Evolutionary conservation across 257 asterid species (phyloP).

Genomic region (Solanum etuberosum): DNA sequence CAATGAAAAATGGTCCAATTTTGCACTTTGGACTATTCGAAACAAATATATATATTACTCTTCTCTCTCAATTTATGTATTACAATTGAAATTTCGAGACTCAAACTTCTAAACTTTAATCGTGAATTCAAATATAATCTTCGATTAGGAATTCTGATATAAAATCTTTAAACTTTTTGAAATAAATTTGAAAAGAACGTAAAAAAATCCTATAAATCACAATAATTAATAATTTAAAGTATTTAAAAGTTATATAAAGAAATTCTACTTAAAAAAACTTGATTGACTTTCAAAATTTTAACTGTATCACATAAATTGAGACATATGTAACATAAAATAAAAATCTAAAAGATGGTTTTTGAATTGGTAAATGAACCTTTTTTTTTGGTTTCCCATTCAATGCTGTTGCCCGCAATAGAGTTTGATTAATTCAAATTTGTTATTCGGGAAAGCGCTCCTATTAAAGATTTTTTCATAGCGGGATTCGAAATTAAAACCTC

Average conservation of each 20-base stretch:
- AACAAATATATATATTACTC: not conserved
- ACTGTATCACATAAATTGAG: not conserved
- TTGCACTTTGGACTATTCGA: not conserved
- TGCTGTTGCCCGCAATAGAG: fast-evolving
- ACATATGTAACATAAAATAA: not conserved
- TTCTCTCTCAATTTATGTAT: not conserved
- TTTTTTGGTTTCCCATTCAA: too few species aligned
- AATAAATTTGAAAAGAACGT: too few species aligned
- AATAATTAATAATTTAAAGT: too few species aligned
- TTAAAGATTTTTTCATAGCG: not conserved
- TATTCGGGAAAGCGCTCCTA: too few species aligned
- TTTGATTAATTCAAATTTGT: fast-evolving
- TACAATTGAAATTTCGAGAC: too few species aligned
- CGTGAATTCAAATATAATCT: not conserved
- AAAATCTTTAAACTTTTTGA: too few species aligned
- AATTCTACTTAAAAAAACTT: too few species aligned
- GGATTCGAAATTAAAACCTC: fast-evolving
- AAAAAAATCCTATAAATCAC: too few species aligned
- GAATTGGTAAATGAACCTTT: not conserved
- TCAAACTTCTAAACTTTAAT: not conserved
- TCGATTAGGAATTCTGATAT: not conserved
- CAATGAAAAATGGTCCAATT: not conserved
- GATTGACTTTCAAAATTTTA: too few species aligned
- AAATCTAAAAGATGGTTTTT: not conserved
- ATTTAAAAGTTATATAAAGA: too few species aligned